A percentile compares a stretch with the other conserved stretches of the same genome.
These are phyloP conservation scores for Hypomyces rosellus DNA, from an alignment of 2,329 filamentous ascomycete genomes.

Conservation along the genomic window DNA sequence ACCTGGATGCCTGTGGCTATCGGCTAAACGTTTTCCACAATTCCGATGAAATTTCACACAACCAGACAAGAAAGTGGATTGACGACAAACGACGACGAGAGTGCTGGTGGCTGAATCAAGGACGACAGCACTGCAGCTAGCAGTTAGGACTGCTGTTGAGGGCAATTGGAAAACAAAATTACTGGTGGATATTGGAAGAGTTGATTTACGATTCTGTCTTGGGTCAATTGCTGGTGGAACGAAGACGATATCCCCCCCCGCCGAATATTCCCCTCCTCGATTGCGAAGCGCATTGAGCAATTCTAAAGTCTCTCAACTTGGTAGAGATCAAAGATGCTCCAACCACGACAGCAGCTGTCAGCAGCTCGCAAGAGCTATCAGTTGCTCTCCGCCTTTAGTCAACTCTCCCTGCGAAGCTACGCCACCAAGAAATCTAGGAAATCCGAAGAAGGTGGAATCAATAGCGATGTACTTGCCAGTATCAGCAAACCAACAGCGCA, in stretches of 20 bases:
- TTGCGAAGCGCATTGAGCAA: conserved; percentile 1
- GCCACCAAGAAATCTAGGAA: conserved; percentile 22
- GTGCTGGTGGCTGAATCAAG: background rate
- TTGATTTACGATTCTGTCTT: background rate
- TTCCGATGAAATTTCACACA: conserved; percentile 21
- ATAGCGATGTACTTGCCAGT: conserved; percentile 17
- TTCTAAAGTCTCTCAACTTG: background rate
- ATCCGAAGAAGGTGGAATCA: conserved; percentile 8
- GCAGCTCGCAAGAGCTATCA: conserved; percentile 23
- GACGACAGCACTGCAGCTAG: background rate
- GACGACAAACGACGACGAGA: background rate
- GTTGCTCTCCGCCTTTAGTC: conserved; percentile 20
- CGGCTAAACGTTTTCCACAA: conserved; percentile 21
- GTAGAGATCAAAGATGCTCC: conserved; percentile 22
- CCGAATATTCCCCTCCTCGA: conserved; percentile 1
- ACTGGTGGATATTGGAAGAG: no score
- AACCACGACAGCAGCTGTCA: conserved; percentile 23
- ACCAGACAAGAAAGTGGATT: no score
- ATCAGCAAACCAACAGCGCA: conserved; percentile 23
- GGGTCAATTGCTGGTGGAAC: conserved; percentile 6
- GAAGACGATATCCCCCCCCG: background rate
- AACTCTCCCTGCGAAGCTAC: conserved; percentile 24
- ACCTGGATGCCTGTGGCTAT: background rate
- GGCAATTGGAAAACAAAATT: no score
- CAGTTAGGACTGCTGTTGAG: no score